Evolutionary conservation across 1,284 basidiomycete species (phyloP), one percentile per base, ranked within the genome.

Genomic region (Coniferiporia sulphurascens): DNA sequence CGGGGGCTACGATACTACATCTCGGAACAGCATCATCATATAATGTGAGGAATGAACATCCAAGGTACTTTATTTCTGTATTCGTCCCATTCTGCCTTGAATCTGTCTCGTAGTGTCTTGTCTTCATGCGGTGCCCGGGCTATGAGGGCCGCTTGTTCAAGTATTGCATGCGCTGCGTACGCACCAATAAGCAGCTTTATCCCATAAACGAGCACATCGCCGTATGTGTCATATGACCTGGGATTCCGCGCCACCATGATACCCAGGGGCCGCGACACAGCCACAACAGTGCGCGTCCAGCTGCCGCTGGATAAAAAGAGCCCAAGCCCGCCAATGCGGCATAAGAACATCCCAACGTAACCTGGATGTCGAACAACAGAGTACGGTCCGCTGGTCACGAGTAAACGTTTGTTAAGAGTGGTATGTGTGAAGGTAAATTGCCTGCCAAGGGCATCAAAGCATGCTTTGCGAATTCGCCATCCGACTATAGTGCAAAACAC

Each of bases 11-110:
- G 9, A 12, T 36, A 48, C 13, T 4, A n/a, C 10, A 7, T 56
- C 46, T 15, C 32, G 7, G 22, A 27, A 48, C 15, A 15, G 35
- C 8, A 17, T 10, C 32, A 17, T 54, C 32, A 59, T 9, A 60
- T 52, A 12, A 64, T 27, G 43, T 51, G 43, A n/a, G 61, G 63
- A 44, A 64, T 51, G 46, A 64, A 62, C 50, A 55, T 59, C 21
- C 48, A 63, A 13, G 62, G 59, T 19, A 65, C 64, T n/a, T 38
- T 21, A 6, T 34, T 48, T n/a, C 52, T 51, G 38, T 62, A 65
- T 35, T 38, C 38, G 7, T 46, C 52, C 64, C 64, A 65, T 22
- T 52, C 48, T 17, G 41, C 48, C 41, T 60, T 58, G 52, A 63
- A 65, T 19, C 38, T n/a, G 13, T 51, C 50, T n/a, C 52, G 48